These are phyloP conservation scores for Coemansia sp. DNA, from an alignment of 192 early-diverging fungal genomes.

Conservation along the genomic window DNA sequence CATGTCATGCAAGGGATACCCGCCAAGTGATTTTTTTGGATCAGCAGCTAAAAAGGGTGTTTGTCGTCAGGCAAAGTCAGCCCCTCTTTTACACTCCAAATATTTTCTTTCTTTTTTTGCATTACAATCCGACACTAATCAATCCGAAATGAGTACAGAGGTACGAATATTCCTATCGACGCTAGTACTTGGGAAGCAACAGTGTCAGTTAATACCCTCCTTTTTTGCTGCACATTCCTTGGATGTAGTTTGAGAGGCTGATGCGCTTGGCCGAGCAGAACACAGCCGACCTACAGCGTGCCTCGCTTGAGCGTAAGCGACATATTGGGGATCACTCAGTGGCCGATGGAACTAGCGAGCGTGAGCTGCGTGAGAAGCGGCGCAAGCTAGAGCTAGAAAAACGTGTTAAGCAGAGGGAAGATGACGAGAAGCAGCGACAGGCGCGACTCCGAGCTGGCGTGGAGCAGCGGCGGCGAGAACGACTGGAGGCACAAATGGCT, in stretches of 20 bases:
- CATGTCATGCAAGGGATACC: not conserved
- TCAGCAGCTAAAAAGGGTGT: no score
- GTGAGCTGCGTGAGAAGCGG: slow-evolving; percentile 28
- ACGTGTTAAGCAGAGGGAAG: slow-evolving; percentile 29
- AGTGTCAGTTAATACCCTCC: not conserved
- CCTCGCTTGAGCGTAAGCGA: slow-evolving; percentile 27
- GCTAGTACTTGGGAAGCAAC: not conserved
- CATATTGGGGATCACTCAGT: not conserved
- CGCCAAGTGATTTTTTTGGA: no score
- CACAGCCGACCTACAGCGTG: slow-evolving; percentile 42
- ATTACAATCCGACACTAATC: not conserved
- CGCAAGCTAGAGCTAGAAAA: slow-evolving; percentile 32
- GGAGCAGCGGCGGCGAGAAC: slow-evolving; percentile 20
- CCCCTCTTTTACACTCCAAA: not conserved
- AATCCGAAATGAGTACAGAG: slow-evolving; percentile 29
- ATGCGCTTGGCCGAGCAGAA: slow-evolving; percentile 51
- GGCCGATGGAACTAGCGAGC: slow-evolving; percentile 1
- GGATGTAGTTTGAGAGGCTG: slow-evolving; percentile 46
- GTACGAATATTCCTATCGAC: slow-evolving; percentile 9
- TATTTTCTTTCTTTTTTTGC: not conserved
- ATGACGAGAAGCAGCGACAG: slow-evolving; percentile 27
- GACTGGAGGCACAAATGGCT: slow-evolving; percentile 10
- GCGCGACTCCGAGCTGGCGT: not conserved
- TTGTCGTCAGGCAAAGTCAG: no score
- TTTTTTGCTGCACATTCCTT: not conserved